Evolutionary conservation across 2,329 filamentous ascomycete species (phyloP).

Genomic region (Claviceps humidiphila): DNA sequence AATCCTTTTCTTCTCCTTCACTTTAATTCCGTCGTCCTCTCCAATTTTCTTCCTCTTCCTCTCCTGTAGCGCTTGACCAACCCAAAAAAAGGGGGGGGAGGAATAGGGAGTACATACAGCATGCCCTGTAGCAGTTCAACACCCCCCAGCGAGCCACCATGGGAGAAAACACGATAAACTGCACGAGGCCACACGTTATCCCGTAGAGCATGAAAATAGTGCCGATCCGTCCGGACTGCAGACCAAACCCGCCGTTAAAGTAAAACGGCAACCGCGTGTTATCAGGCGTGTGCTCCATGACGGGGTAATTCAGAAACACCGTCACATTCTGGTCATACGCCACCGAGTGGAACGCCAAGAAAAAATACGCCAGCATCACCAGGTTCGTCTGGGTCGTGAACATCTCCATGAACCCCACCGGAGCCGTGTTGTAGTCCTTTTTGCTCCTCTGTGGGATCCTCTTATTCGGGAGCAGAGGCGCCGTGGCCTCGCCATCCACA

Average conservation of each 20-base stretch:
- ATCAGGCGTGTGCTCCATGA: conserved; percentile 40
- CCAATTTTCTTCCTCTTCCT: too few relatives aligned
- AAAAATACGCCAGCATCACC: conserved; percentile 64
- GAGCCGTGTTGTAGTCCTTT: conserved; percentile 7
- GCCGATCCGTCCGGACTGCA: conserved; percentile 62
- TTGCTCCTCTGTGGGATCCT: conserved; percentile 14
- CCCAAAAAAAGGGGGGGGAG: not conserved
- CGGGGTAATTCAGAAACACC: conserved; percentile 72
- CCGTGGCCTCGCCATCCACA: conserved; percentile 42
- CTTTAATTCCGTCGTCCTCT: too few relatives aligned
- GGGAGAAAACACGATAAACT: conserved; percentile 75
- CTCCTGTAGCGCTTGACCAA: too few relatives aligned
- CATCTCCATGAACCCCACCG: conserved; percentile 44
- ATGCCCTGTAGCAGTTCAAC: conserved; percentile 57
- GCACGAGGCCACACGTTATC: conserved; percentile 63
- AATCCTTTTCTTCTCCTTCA: too few relatives aligned
- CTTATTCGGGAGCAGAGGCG: conserved; percentile 35
- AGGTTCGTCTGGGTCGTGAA: conserved; percentile 62
- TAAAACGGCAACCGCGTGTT: conserved; percentile 59
- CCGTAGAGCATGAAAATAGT: conserved; percentile 77
- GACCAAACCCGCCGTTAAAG: conserved; percentile 70
- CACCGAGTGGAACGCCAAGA: conserved; percentile 70
- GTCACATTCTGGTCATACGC: conserved; percentile 80
- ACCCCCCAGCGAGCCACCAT: conserved; percentile 62
- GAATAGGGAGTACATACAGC: conserved; percentile 25